Conservation (phyloP, 306 rosid species). For the Vachellia pachyceras region DNA sequence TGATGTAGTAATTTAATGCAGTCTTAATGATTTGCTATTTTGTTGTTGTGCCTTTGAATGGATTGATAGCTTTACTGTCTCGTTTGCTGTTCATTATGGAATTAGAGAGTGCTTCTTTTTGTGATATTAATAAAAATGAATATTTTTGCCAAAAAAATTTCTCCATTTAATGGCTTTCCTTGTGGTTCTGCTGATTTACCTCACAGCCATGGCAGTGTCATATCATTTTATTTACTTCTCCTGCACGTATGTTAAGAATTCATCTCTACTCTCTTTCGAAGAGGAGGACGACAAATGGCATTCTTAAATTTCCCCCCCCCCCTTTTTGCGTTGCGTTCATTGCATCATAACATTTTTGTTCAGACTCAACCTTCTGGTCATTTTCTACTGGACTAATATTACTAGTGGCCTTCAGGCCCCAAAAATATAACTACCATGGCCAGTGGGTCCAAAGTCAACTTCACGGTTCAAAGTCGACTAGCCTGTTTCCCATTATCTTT, state of each 20-base stretch:
- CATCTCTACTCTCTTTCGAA: not conserved
- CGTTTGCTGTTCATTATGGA: no score
- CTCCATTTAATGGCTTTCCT: not conserved
- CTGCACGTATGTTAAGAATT: not conserved
- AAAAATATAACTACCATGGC: not conserved
- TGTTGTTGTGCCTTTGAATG: no score
- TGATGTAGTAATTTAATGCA: no score
- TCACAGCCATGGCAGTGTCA: not conserved
- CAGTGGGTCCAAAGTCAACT: conserved; percentile 4
- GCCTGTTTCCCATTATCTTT: not conserved
- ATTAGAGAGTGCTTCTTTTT: no score
- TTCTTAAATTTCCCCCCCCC: not conserved
- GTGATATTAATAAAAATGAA: no score
- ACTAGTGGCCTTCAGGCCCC: not conserved
- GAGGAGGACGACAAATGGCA: not conserved
- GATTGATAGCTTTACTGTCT: no score
- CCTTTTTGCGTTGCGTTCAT: not conserved
- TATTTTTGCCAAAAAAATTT: not conserved
- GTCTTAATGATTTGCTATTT: no score
- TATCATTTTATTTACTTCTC: not conserved
- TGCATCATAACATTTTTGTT: not conserved
- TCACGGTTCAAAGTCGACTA: not conserved
- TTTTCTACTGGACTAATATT: not conserved
- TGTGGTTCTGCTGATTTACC: not conserved
- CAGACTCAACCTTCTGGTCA: not conserved